A percentile compares a stretch with the other conserved stretches of the same genome.
phyloP scores from a whole-genome alignment of 1,139 yeast genomes.

The Suhomyces yuchorum region DNA sequence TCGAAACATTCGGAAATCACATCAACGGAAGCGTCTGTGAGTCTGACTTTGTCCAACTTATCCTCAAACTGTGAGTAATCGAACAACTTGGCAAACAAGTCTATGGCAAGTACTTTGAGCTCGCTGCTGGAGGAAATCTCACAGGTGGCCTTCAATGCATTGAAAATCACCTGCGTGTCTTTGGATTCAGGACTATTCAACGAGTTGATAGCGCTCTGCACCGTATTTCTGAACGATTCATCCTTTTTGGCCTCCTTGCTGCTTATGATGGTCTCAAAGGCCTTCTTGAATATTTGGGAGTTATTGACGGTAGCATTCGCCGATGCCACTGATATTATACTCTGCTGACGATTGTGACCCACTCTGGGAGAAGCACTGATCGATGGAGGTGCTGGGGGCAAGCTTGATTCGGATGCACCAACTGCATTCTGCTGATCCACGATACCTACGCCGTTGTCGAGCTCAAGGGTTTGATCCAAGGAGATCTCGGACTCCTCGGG shows the following conservation, averaged over 20 bases:
- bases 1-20: constrained; percentile 84
- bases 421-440: neutral
- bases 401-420: neutral
- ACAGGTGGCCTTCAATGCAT: constrained; percentile 45
- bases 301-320: constrained; percentile 37
- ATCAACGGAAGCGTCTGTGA: constrained; percentile 84
- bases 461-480: neutral
- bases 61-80: constrained; percentile 47
- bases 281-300: constrained; percentile 40
- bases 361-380: constrained; percentile 15
- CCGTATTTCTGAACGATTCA: constrained; percentile 31
- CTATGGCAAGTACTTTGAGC: constrained; percentile 44
- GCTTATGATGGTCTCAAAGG: constrained; percentile 37
- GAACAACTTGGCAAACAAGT: constrained; percentile 47
- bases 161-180: constrained; percentile 41
- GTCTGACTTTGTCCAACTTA: constrained; percentile 46
- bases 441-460: neutral
- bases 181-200: constrained; percentile 31
- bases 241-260: constrained; percentile 48
- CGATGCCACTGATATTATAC: constrained; percentile 26
- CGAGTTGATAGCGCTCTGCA: constrained; percentile 42
- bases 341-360: constrained; percentile 18
- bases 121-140: constrained; percentile 33
- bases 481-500: neutral
- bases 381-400: constrained; percentile 11